Percentiles rank a stretch among this genome's conserved stretches.
phyloP scores from a whole-genome alignment of 192 early-diverging fungal species.

The Globomyces pollinis-pini region DNA sequence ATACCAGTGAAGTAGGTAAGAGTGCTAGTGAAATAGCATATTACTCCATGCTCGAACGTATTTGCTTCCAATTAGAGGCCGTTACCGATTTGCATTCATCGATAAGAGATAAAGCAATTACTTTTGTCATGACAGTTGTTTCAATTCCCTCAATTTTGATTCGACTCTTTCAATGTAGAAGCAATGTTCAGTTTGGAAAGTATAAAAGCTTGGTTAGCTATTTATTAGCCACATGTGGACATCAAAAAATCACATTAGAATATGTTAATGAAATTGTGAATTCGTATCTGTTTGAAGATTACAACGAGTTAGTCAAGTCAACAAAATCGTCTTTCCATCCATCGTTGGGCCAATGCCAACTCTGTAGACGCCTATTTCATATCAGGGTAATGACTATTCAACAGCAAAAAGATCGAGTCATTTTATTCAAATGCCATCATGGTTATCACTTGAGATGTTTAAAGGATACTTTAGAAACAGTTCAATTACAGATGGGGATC shows the following conservation, averaged over 20 bases:
- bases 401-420: slow-evolving; percentile 21
- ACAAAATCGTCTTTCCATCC: slow-evolving; percentile 19
- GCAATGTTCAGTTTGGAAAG: background rate
- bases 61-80: background rate
- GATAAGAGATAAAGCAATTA: background rate
- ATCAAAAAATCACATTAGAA: slow-evolving; percentile 1
- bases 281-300: background rate
- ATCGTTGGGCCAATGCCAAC: slow-evolving; percentile 32
- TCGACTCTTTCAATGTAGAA: background rate
- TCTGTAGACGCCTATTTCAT: slow-evolving; percentile 33
- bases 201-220: background rate
- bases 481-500: background rate
- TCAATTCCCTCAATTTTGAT: slow-evolving; percentile 4
- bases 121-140: background rate
- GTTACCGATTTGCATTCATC: background rate
- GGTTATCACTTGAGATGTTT: slow-evolving; percentile 36
- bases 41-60: background rate
- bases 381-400: slow-evolving; percentile 23
- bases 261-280: background rate
- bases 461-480: slow-evolving; percentile 18
- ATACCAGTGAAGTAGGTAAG: no score
- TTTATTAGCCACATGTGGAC: background rate
- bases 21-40: no score
- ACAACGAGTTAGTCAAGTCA: background rate
- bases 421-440: slow-evolving; percentile 35